Base-by-base conservation (phyloP, 805 yeast genomes). In the Metschnikowia arizonensis region DNA sequence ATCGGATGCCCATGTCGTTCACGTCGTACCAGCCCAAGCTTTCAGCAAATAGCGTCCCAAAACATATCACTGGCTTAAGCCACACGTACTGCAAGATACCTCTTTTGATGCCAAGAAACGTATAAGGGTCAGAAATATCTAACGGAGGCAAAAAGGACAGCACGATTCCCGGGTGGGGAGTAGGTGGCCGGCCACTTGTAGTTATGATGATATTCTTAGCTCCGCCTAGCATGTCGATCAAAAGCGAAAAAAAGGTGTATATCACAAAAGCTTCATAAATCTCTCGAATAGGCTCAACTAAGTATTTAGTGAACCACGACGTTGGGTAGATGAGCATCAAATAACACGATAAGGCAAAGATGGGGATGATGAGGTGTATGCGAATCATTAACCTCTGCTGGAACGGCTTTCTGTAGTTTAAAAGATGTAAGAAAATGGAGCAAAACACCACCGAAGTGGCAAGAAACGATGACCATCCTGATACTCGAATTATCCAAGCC, bases 201-300 rank as follows among this genome's bases (percentile, higher is more conserved):
- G 73, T 68, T 40, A 86, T 78, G 26, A 93, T 83, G 21, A 93
- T 88, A 47, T 80, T 80, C 40, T 95, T 73, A 60, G 95, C 99
- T 14, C 99, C 99, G 0, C 97, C 98, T 8, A 93, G 72, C 69
- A 88, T 77, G 50, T 82, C 78, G 0, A 95, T 88, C 44, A 93
- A 69, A 24, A 89, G 72, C 26, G 91, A 77, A 69, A 87, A 91
- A 62, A 93, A 93, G 1, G 97, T 88, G 64, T 93, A 93, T 28
- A 93, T 86, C 28, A 90, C 97, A 65, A 93, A 88, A 0, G 98
- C 97, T 64, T 93, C 99, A 64, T 93, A 93, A 1, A 91, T 79
- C 61, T 93, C 99, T 36, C 93, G 72, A 0, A 86, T 56, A 0
- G 96, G 95, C 54, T 85, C 93, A 11, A 72, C 52, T 2, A 88